Evolutionary conservation across 2,329 filamentous ascomycete genomes (phyloP).

Genomic region (Colletotrichum tanaceti): DNA sequence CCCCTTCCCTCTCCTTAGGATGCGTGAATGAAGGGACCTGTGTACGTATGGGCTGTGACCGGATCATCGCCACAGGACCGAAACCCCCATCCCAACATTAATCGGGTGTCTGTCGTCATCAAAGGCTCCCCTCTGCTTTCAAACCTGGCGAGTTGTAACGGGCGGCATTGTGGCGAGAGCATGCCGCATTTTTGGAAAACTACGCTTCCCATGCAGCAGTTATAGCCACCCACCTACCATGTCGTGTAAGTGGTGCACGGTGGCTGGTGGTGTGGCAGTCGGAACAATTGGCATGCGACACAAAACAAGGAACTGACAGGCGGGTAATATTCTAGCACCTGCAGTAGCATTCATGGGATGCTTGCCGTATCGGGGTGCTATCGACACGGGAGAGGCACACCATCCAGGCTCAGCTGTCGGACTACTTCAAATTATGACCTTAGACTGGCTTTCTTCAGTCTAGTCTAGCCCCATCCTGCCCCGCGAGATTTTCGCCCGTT

Average conservation of each 20-base stretch:
- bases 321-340: constrained; percentile 9
- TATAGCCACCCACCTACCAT: too few relatives aligned
- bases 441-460: neutral
- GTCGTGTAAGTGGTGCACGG: neutral
- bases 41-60: neutral
- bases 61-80: constrained; percentile 1
- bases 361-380: constrained; percentile 14
- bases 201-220: constrained; percentile 13
- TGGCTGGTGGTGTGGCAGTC: constrained; percentile 10
- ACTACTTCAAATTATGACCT: constrained; percentile 5
- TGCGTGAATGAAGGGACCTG: neutral
- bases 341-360: constrained; percentile 18
- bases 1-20: neutral
- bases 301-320: constrained; percentile 31
- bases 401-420: constrained; percentile 7
- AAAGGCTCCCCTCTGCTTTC: neutral
- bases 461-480: neutral
- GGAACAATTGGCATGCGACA: constrained; percentile 29
- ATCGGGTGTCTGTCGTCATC: neutral
- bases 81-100: constrained; percentile 5
- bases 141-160: neutral
- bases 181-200: neutral
- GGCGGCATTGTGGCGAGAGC: neutral
- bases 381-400: constrained; percentile 23
- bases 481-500: constrained; percentile 4